These are phyloP conservation scores for Primulina huaijiensis DNA, from an alignment of 257 asterid species.

Conservation along the genomic window DNA sequence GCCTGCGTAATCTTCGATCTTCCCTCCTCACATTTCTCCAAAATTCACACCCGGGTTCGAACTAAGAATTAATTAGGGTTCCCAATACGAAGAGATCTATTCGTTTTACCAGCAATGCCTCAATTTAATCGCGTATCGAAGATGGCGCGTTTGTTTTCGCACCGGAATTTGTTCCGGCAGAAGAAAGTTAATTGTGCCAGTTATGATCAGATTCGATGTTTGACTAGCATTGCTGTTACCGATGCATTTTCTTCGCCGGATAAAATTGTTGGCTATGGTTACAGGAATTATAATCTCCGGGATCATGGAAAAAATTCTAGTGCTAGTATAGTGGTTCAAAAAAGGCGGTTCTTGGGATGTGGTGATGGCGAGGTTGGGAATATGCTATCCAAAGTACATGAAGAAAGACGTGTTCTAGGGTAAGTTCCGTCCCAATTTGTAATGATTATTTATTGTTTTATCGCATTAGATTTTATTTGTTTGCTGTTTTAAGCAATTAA, in stretches of 20 bases:
- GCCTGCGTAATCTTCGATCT: neutral
- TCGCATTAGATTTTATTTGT: neutral
- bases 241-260: constrained; percentile 28
- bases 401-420: constrained; percentile 85
- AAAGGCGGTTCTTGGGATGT: constrained; percentile 79
- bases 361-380: constrained; percentile 79
- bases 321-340: constrained; percentile 33
- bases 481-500: neutral
- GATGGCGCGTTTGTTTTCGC: constrained; percentile 40
- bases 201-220: constrained; percentile 44
- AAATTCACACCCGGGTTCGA: neutral
- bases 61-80: constrained; percentile 13
- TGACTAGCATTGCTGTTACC: constrained; percentile 42
- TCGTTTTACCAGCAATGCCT: constrained; percentile 38
- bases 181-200: constrained; percentile 24
- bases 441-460: neutral
- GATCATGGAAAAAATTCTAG: constrained; percentile 27
- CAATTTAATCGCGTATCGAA: constrained; percentile 46
- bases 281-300: constrained; percentile 17
- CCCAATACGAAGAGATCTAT: constrained; percentile 13
- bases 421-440: constrained; percentile 18
- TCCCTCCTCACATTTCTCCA: neutral
- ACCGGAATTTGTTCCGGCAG: constrained; percentile 35
- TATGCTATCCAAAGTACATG: constrained; percentile 58
- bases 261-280: constrained; percentile 19